Conservation (phyloP, 106 monocot species). For the Hemerocallis citrina region DNA sequence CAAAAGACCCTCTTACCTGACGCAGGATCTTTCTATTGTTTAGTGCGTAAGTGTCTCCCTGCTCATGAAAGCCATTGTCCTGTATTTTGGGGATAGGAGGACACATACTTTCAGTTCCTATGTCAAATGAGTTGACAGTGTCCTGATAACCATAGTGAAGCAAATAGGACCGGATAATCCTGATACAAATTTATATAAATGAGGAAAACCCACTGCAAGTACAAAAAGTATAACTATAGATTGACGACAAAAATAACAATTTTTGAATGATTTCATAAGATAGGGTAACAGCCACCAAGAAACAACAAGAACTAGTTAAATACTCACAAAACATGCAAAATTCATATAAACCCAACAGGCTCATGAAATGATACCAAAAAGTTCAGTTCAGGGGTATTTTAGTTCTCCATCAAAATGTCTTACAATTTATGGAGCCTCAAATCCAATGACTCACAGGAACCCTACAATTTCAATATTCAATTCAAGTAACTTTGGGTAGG, state of each 20-base stretch:
- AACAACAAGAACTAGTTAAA: neutral
- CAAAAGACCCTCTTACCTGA: constrained; percentile 33
- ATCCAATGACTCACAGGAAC: neutral
- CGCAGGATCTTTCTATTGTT: constrained; percentile 72
- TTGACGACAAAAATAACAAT: too few relatives aligned
- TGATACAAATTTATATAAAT: constrained; percentile 9
- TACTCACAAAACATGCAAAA: neutral
- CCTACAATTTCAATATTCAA: neutral
- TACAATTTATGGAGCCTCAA: neutral
- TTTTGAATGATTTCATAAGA: neutral
- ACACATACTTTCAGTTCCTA: constrained; percentile 35
- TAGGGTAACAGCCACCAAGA: neutral
- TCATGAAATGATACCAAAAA: neutral
- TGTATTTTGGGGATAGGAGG: constrained; percentile 19
- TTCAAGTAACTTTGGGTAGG: neutral
- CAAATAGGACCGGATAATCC: constrained; percentile 88
- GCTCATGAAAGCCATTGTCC: constrained; percentile 12
- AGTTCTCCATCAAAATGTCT: neutral
- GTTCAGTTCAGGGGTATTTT: neutral
- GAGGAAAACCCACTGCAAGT: neutral
- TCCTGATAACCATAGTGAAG: constrained; percentile 92
- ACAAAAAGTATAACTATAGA: neutral
- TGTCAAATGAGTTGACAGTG: constrained; percentile 73
- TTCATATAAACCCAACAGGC: neutral
- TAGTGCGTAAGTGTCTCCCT: constrained; percentile 53